A percentile compares a stretch with the other conserved stretches of the same genome.
Conservation (phyloP, 768 basidiomycete genomes). For the Solioccasus polychromus region DNA sequence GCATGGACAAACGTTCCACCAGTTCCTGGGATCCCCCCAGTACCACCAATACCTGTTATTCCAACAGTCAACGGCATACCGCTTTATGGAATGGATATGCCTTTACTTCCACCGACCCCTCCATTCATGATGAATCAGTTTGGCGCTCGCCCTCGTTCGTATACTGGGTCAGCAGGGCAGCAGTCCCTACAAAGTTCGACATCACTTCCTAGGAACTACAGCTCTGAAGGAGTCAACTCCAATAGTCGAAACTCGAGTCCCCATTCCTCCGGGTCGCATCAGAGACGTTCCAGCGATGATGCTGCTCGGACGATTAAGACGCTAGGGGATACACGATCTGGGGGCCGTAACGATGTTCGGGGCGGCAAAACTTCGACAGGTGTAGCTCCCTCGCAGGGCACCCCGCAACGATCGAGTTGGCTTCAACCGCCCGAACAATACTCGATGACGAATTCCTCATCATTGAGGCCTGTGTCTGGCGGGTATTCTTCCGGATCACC, state of each 20-base stretch:
- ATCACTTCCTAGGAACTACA: slow-evolving; percentile 23
- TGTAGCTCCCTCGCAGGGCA: slow-evolving; percentile 8
- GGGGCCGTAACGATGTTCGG: slow-evolving; percentile 18
- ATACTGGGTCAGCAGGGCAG: slow-evolving; percentile 30
- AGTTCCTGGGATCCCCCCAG: slow-evolving; percentile 32
- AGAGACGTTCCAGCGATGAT: slow-evolving; percentile 34
- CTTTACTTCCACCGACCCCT: slow-evolving; percentile 67
- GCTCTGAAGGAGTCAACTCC: slow-evolving; percentile 21
- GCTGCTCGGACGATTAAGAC: slow-evolving; percentile 13
- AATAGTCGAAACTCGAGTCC: slow-evolving; percentile 18
- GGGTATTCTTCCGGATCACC: slow-evolving; percentile 11
- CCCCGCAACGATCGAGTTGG: slow-evolving; percentile 24
- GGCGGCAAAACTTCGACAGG: slow-evolving; percentile 9
- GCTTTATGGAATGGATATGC: slow-evolving; percentile 56
- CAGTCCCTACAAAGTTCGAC: slow-evolving; percentile 24
- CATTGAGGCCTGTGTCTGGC: slow-evolving; percentile 17
- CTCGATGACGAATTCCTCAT: slow-evolving; percentile 9
- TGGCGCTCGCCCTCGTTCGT: slow-evolving; percentile 39
- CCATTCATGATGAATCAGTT: slow-evolving; percentile 73
- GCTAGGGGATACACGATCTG: slow-evolving; percentile 8
- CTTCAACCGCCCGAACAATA: slow-evolving; percentile 19
- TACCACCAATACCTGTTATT: slow-evolving; percentile 36
- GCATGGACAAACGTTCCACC: slow-evolving; percentile 20
- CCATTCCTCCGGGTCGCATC: slow-evolving; percentile 21
- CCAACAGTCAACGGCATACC: slow-evolving; percentile 37